phyloP scores from a whole-genome alignment of 805 yeast genomes.

The Groenewaldozyma salmanticensis region DNA sequence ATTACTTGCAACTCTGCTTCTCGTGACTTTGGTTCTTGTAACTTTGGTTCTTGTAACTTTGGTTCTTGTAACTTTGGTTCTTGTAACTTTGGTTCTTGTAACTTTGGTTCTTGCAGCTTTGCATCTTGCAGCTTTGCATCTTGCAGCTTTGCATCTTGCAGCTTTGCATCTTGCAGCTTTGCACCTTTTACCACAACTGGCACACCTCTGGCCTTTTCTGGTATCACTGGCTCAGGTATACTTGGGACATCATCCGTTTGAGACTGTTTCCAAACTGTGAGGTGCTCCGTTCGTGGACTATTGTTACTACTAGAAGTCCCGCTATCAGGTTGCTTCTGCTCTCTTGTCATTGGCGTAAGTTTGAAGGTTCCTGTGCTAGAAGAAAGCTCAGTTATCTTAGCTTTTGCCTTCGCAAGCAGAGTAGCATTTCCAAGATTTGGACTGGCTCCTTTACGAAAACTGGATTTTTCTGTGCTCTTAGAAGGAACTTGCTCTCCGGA shows the following conservation, averaged over 20 bases:
- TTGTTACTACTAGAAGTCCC: slow-evolving; percentile 12
- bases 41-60: too few relatives aligned
- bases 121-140: too few relatives aligned
- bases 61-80: too few relatives aligned
- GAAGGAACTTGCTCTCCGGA: slow-evolving; percentile 4
- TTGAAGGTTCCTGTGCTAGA: slow-evolving; percentile 22
- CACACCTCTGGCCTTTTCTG: too few relatives aligned
- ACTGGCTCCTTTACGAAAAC: slow-evolving; percentile 4
- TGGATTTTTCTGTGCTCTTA: slow-evolving; percentile 1
- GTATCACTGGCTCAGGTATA: not conserved
- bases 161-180: too few relatives aligned
- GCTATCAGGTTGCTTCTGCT: slow-evolving; percentile 6
- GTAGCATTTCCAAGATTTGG: slow-evolving; percentile 9
- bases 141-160: too few relatives aligned
- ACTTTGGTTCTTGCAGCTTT: too few relatives aligned
- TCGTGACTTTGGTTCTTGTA: too few relatives aligned
- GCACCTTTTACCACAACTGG: too few relatives aligned
- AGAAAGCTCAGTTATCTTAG: slow-evolving; percentile 13
- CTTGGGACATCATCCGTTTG: too few relatives aligned
- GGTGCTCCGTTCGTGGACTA: slow-evolving; percentile 13
- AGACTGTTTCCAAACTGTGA: slow-evolving; percentile 17
- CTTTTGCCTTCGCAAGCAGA: slow-evolving; percentile 3
- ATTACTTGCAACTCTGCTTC: too few relatives aligned
- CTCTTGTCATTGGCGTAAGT: slow-evolving; percentile 18
- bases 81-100: too few relatives aligned